Base-by-base conservation (phyloP, 768 basidiomycete species). In the Kwoniella bestiolae region DNA sequence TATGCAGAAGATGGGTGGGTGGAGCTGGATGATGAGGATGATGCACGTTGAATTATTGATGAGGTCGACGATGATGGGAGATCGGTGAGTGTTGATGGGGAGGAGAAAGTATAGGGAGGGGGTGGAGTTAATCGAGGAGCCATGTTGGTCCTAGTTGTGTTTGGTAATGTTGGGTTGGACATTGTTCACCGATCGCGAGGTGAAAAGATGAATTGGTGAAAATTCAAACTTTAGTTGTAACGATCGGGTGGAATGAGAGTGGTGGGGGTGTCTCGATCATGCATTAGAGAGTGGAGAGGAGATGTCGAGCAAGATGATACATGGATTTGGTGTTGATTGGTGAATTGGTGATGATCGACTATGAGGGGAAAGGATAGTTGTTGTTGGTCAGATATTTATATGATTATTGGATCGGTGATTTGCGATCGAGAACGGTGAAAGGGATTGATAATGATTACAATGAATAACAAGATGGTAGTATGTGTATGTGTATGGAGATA, bases 51-150 rank as follows among this genome's bases (percentile, higher is more conserved):
- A 18, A 50, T 38, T 3, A 31, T 57, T 38, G 60, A 51, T 3
- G 50, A 51, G 11, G 45, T 57, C 26, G 60, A 51, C 3, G 50
- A 51, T 0, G 34, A 52, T 18, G 60, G 29, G 21, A 11, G 60
- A 47, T 44, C 34, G 51, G 25, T 52, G 14, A 3, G 18, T 8
- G 26, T 8, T 50, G 63, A 52, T 44, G 56, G 56, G 9, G 49
- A 50, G 9, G 56, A 28, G 11, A 44, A 14, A 6, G 47, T 56
- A 38, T 65, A 65, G 8, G 63, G 63, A 32, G 63, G 63, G 16
- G 63, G 63, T 31, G 63, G 63, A 25, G 63, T 56, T 47, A 56
- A 65, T 58, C 63, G 63, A 25, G 63, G 28, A 6, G 21, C 31
- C 63, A 65, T 50, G 3, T 8, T 38, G 41, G 25, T 28, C 21